These are phyloP conservation scores for Solanum chacoense DNA, from an alignment of 305 asterid species.

Conservation along the genomic window DNA sequence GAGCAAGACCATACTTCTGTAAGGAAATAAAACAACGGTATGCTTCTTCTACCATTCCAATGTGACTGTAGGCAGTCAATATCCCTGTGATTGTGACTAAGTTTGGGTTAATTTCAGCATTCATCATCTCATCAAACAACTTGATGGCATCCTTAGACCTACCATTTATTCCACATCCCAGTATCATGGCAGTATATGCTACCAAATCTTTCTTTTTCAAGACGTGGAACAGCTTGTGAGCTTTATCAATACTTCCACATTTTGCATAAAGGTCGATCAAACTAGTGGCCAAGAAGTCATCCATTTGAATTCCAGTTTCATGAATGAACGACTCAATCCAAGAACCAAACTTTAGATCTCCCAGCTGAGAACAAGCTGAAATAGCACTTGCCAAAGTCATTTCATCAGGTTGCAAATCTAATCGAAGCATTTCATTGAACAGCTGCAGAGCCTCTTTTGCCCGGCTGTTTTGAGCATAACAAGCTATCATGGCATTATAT, in stretches of 20 bases:
- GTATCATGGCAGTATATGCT: conserved; percentile 74
- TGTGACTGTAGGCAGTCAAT: conserved; percentile 56
- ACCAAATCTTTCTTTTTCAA: conserved; percentile 54
- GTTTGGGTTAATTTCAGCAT: conserved; percentile 42
- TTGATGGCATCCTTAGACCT: conserved; percentile 45
- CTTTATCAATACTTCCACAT: conserved; percentile 64
- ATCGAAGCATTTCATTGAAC: conserved; percentile 53
- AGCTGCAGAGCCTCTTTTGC: conserved; percentile 64
- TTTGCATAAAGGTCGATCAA: conserved; percentile 67
- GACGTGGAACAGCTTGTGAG: conserved; percentile 38
- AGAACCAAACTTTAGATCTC: conserved; percentile 43
- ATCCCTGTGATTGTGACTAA: conserved; percentile 56
- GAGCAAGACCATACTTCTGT: conserved; percentile 45
- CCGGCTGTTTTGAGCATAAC: conserved; percentile 56
- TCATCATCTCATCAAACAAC: conserved; percentile 60
- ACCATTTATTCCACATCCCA: conserved; percentile 79
- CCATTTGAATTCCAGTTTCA: conserved; percentile 54
- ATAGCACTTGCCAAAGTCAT: conserved; percentile 61
- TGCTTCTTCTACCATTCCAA: conserved; percentile 78
- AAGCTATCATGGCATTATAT: conserved; percentile 74
- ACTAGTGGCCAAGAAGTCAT: conserved; percentile 68
- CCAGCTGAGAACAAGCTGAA: conserved; percentile 79
- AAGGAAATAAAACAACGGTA: conserved; percentile 52
- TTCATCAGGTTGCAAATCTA: conserved; percentile 45
- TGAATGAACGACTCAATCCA: conserved; percentile 48